Conservation (phyloP, 768 basidiomycete species). For the Boletus eberwhitei region DNA sequence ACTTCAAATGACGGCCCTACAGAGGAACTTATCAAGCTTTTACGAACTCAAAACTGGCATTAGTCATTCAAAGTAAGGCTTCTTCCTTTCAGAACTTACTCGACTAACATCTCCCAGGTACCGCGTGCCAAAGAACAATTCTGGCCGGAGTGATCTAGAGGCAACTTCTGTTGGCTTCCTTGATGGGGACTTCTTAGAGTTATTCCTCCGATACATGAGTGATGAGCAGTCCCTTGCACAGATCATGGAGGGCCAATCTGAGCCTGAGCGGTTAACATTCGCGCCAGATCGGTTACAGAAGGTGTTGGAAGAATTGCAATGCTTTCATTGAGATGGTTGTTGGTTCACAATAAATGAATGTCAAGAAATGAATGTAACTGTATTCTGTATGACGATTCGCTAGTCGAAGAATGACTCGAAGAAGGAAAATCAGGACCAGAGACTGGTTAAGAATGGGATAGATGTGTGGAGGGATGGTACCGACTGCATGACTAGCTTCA, state of each 20-base stretch:
- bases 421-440: constrained; percentile 12
- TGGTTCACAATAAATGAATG: constrained; percentile 12
- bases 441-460: constrained; percentile 8
- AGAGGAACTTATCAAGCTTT: constrained; percentile 68
- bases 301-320: constrained; percentile 49
- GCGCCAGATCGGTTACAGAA: constrained; percentile 36
- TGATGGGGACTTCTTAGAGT: constrained; percentile 84
- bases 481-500: constrained; percentile 1
- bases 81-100: not conserved
- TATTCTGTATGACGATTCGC: constrained; percentile 3
- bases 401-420: constrained; percentile 1
- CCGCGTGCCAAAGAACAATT: constrained; percentile 60
- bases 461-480: constrained; percentile 1
- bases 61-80: constrained; percentile 57
- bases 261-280: constrained; percentile 54
- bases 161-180: constrained; percentile 68
- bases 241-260: constrained; percentile 55
- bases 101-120: constrained; percentile 43
- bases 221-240: constrained; percentile 43
- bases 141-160: constrained; percentile 58
- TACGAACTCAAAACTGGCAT: constrained; percentile 51
- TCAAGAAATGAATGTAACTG: constrained; percentile 19
- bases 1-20: constrained; percentile 61
- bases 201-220: constrained; percentile 45
- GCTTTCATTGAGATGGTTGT: constrained; percentile 44